phyloP scores from a whole-genome alignment of 2,329 filamentous ascomycete species.

The Zymoseptoria crescenta region DNA sequence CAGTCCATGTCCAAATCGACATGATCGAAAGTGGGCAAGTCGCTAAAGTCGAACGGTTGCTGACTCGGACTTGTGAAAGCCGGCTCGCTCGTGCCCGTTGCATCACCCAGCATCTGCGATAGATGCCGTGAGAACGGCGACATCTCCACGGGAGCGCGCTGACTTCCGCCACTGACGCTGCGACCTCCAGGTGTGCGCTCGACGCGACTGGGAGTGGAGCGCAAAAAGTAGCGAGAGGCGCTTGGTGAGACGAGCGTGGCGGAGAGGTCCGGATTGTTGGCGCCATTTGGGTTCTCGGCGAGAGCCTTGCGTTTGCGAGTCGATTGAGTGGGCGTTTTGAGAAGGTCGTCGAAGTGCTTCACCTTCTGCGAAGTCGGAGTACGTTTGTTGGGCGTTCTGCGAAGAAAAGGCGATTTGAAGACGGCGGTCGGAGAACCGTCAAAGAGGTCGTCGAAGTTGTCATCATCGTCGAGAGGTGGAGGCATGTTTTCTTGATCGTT shows the following conservation, averaged over 20 bases:
- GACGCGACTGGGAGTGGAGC: constrained; percentile 32
- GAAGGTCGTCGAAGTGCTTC: constrained; percentile 31
- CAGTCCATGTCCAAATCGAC: constrained; percentile 24
- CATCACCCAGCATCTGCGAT: constrained; percentile 55
- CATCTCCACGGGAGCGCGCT: constrained; percentile 22
- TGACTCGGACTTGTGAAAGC: constrained; percentile 24
- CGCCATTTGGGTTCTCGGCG: constrained; percentile 23
- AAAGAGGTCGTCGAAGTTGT: constrained; percentile 55
- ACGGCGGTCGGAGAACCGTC: constrained; percentile 50
- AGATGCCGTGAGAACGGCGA: constrained; percentile 58
- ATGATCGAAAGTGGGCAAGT: constrained; percentile 27
- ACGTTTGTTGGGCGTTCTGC: constrained; percentile 49
- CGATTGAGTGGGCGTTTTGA: constrained; percentile 40
- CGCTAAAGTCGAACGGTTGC: constrained; percentile 25
- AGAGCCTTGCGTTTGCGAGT: constrained; percentile 28
- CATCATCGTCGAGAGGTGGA: constrained; percentile 41
- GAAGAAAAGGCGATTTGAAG: constrained; percentile 42
- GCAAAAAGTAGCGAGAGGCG: constrained; percentile 32
- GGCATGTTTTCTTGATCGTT: constrained; percentile 53
- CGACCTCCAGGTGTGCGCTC: constrained; percentile 25
- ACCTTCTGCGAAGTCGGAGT: constrained; percentile 43
- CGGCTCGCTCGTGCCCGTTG: constrained; percentile 14
- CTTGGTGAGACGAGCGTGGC: constrained; percentile 30
- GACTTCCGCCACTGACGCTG: constrained; percentile 17
- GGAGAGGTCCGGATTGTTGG: constrained; percentile 22